A percentile compares a stretch with the other conserved stretches of the same genome.
phyloP scores from a whole-genome alignment of 1,139 yeast genomes.

The Protomyces inundatus region DNA sequence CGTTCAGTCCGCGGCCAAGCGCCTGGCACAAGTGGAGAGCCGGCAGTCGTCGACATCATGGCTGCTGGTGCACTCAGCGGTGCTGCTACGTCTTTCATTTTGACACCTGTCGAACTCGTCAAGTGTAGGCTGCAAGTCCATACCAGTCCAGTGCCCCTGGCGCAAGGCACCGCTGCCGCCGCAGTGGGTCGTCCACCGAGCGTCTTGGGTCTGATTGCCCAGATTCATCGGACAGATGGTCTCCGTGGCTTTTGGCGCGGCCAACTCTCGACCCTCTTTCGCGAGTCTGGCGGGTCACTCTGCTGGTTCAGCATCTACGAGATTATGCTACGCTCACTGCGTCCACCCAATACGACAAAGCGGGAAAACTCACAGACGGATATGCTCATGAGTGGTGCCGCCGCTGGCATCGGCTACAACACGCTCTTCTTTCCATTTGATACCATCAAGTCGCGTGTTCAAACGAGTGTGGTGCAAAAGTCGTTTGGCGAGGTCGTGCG shows the following conservation, averaged over 20 bases:
- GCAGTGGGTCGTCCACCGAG: slow-evolving; percentile 29
- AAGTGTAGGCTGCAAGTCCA: slow-evolving; percentile 87
- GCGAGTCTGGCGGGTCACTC: slow-evolving; percentile 88
- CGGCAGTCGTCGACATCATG: slow-evolving; percentile 46
- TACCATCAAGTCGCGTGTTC: slow-evolving; percentile 82
- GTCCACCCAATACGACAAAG: slow-evolving; percentile 29
- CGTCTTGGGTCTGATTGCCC: slow-evolving; percentile 43
- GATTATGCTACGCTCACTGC: slow-evolving; percentile 45
- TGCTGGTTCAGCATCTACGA: slow-evolving; percentile 94
- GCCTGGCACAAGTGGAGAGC: slow-evolving; percentile 35
- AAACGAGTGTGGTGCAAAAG: slow-evolving; percentile 48
- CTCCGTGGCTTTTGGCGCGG: slow-evolving; percentile 74
- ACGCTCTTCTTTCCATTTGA: slow-evolving; percentile 82
- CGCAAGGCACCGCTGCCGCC: slow-evolving; percentile 17
- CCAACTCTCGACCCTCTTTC: slow-evolving; percentile 69
- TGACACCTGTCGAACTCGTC: slow-evolving; percentile 84
- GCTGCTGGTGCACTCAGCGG: slow-evolving; percentile 79
- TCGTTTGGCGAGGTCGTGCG: slow-evolving; percentile 41
- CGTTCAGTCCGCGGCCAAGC: not conserved
- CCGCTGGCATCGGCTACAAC: slow-evolving; percentile 80
- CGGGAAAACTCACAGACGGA: slow-evolving; percentile 48
- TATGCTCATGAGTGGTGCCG: slow-evolving; percentile 69
- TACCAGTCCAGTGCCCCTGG: slow-evolving; percentile 11
- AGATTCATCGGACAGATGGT: slow-evolving; percentile 52
- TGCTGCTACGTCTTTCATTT: slow-evolving; percentile 68